Evolutionary conservation across 768 basidiomycete species (phyloP).

Genomic region (Fistulinella prunicolor): DNA sequence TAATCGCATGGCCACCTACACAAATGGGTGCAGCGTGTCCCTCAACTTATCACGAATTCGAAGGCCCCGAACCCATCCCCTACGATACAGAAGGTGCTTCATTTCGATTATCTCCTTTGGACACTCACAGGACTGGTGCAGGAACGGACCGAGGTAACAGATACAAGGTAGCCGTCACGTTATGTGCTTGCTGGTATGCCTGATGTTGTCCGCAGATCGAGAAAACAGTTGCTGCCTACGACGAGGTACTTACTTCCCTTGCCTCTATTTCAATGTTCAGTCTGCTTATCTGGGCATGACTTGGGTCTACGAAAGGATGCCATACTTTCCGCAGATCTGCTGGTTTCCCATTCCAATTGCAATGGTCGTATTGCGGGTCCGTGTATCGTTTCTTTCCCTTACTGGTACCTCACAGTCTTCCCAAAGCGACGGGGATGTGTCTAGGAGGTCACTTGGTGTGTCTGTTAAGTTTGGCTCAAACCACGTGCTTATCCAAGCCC

Average conservation of each 20-base stretch:
- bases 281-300: conserved; percentile 1
- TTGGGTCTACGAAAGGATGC: conserved; percentile 56
- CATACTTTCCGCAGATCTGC: conserved; percentile 69
- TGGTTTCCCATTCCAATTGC: conserved; percentile 73
- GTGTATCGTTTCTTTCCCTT: conserved; percentile 13
- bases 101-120: background rate
- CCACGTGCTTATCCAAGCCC: conserved; percentile 1
- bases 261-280: background rate
- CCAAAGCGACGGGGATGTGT: conserved; percentile 83
- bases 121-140: conserved; percentile 16
- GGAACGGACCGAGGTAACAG: conserved; percentile 91
- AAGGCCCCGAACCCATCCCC: conserved; percentile 82
- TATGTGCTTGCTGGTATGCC: background rate
- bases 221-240: conserved; percentile 83
- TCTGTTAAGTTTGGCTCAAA: conserved; percentile 1
- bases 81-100: conserved; percentile 78
- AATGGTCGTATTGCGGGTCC: conserved; percentile 86
- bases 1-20: background rate
- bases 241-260: conserved; percentile 55
- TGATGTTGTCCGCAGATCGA: conserved; percentile 58
- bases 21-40: conserved; percentile 57
- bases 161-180: conserved; percentile 63
- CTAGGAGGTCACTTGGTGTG: conserved; percentile 81
- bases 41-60: conserved; percentile 89
- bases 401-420: conserved; percentile 4